Evolutionary conservation across 2,329 filamentous ascomycete species (phyloP), one percentile per base, ranked within the genome.

Genomic region (Trichoderma atroviride): DNA sequence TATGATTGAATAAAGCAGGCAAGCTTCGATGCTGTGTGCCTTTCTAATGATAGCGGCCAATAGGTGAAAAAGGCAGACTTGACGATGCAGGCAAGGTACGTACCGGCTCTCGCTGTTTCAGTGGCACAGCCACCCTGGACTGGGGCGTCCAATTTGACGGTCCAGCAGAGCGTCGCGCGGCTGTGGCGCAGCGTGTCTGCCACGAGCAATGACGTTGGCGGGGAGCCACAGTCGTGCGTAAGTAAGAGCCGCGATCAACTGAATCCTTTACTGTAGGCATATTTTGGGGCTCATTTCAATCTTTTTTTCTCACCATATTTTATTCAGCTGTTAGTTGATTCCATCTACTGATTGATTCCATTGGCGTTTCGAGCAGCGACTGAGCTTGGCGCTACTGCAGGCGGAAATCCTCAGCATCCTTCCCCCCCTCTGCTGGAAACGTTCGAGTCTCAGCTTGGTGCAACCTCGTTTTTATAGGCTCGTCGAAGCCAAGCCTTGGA

Each of bases 131-230:
- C 50, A 65, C 56, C n/a, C 13, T 9, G 3, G 10, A 13, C 11
- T 24, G 16, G 52, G 31, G 50, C 50, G 33, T n/a, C n/a, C n/a
- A n/a, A n/a, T n/a, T n/a, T n/a, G n/a, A n/a, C n/a, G n/a, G n/a
- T n/a, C n/a, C n/a, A n/a, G n/a, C n/a, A n/a, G n/a, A 50, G 27
- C 31, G 35, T 65, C 55, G 56, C 61, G 68, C 69, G 69, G 69
- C 57, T 70, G 69, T 70, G 69, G 69, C 69, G 69, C 69, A 70
- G 22, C 22, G 19, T 4, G 13, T 6, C n/a, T 19, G 52, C 40
- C 40, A 43, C 16, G 33, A 40, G 37, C 60, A 40, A 65, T 69
- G 68, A 69, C 68, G 68, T 69, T 69, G 60, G 60, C 60, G 37
- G 43, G 40, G 47, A 33, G 65, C 63, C 63, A 67, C 55, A 64